These are phyloP conservation scores for Fistulina hepatica DNA, from an alignment of 1,284 basidiomycete species.

Conservation along the genomic window DNA sequence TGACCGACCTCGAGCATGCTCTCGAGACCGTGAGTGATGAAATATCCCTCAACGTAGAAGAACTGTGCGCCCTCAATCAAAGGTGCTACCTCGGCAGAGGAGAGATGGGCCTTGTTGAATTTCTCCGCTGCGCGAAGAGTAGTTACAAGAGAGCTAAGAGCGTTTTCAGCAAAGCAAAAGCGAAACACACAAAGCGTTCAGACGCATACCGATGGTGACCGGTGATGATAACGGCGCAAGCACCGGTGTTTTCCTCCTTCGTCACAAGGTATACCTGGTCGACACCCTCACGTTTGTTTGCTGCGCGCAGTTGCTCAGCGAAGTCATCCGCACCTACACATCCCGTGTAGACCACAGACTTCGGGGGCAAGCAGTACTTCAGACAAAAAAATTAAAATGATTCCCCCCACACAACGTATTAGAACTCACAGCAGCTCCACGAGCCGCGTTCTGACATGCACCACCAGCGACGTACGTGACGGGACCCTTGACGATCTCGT, in stretches of 20 bases:
- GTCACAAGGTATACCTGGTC: slow-evolving; percentile 85
- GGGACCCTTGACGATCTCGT: slow-evolving; percentile 74
- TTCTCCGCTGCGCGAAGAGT: slow-evolving; percentile 85
- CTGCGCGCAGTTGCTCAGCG: slow-evolving; percentile 82
- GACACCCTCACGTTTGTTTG: slow-evolving; percentile 91
- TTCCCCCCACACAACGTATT: slow-evolving; percentile 2
- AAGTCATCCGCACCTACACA: slow-evolving; percentile 91
- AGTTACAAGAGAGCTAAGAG: slow-evolving; percentile 75
- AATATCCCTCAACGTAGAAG: slow-evolving; percentile 96
- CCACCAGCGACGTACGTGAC: slow-evolving; percentile 95
- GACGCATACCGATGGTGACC: slow-evolving; percentile 77
- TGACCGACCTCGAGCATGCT: slow-evolving; percentile 71
- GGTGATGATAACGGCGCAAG: slow-evolving; percentile 94
- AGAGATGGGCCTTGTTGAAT: slow-evolving; percentile 75
- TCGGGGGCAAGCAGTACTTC: slow-evolving; percentile 82
- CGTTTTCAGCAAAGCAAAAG: neutral
- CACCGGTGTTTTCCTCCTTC: slow-evolving; percentile 83
- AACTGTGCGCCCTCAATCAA: slow-evolving; percentile 74
- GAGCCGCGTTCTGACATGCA: slow-evolving; percentile 93
- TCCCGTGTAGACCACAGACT: slow-evolving; percentile 91
- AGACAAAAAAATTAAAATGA: slow-evolving; percentile 3
- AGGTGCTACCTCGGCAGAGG: slow-evolving; percentile 66
- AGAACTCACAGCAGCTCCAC: slow-evolving; percentile 80
- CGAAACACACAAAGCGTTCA: no score
- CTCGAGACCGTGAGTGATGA: slow-evolving; percentile 88